Evolutionary conservation across 768 basidiomycete genomes (phyloP).

Genomic region (Auriscalpium orientale): DNA sequence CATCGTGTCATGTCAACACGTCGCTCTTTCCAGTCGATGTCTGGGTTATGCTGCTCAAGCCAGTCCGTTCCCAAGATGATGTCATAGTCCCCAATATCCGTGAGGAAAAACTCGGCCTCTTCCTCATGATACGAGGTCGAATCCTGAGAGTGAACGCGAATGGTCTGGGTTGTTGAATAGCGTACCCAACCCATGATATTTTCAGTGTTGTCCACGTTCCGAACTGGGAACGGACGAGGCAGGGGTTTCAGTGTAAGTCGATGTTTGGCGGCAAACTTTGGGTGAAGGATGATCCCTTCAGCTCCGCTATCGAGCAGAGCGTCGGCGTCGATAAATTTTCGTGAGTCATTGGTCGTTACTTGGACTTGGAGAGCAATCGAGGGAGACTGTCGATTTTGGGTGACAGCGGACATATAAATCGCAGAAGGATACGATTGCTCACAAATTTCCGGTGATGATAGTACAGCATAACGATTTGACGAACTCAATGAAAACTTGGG

Average conservation of each 20-base stretch:
- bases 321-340: not conserved
- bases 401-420: not conserved
- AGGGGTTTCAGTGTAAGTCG: not conserved
- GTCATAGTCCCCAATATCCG: not conserved
- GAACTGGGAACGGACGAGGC: not conserved
- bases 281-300: not conserved
- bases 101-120: not conserved
- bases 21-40: not conserved
- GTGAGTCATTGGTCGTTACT: not conserved
- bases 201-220: not conserved
- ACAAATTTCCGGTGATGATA: not conserved
- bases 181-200: not conserved
- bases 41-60: not conserved
- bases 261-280: not conserved
- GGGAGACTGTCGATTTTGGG: not conserved
- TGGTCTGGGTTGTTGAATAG: not conserved
- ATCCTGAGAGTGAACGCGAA: not conserved
- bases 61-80: not conserved
- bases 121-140: not conserved
- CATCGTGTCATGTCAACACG: not conserved
- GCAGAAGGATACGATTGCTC: not conserved
- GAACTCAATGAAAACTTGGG: not conserved
- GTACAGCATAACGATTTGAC: not conserved
- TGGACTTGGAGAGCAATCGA: not conserved
- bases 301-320: too few relatives aligned